A percentile compares a stretch with the other conserved stretches of the same genome.
phyloP scores from a whole-genome alignment of 306 rosid species.

The Ziziphus jujuba region DNA sequence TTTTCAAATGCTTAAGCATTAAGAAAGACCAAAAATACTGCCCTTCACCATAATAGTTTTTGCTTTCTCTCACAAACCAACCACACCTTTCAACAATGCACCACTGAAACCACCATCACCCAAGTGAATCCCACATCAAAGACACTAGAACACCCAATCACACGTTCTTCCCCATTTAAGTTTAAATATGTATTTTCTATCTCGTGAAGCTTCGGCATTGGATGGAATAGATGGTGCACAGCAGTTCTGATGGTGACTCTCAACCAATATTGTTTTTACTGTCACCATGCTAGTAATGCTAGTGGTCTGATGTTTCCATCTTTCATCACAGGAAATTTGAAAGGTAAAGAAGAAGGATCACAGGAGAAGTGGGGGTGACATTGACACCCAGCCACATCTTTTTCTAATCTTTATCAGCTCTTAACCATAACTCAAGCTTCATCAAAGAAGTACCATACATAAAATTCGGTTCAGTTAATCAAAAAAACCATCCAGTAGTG shows the following conservation, averaged over 20 bases:
- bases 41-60: background rate
- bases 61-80: background rate
- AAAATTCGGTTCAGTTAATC: conserved; percentile 19
- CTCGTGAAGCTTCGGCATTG: background rate
- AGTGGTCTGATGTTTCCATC: conserved; percentile 25
- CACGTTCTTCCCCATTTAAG: conserved; percentile 5
- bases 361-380: conserved; percentile 34
- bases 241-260: conserved; percentile 24
- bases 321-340: conserved; percentile 18
- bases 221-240: conserved; percentile 5
- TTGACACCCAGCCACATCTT: conserved; percentile 14
- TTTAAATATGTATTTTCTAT: background rate
- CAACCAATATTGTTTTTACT: conserved; percentile 27
- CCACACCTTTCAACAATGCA: background rate
- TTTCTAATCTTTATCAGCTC: conserved; percentile 9
- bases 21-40: background rate
- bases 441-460: conserved; percentile 5
- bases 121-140: background rate
- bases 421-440: conserved; percentile 12
- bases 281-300: conserved; percentile 21
- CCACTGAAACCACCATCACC: background rate
- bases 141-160: background rate
- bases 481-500: background rate
- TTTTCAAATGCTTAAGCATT: background rate
- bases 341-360: conserved; percentile 31